Evolutionary conservation across 192 early-diverging fungal species (phyloP).

Genomic region (Paraglomus brasilianum): DNA sequence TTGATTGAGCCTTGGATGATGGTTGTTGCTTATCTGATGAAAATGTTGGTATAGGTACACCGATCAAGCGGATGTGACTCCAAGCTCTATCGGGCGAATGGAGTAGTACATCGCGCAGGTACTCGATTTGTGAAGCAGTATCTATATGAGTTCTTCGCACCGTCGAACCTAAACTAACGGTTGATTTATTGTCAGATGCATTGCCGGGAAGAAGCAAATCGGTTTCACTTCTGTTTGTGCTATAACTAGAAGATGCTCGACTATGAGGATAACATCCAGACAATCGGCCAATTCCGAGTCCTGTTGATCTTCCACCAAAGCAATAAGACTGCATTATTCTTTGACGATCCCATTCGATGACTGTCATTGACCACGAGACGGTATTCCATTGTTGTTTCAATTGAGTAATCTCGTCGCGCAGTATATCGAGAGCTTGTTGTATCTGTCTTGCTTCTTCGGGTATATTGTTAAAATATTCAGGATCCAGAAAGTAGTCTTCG

Average conservation of each 20-base stretch:
- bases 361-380: conserved; percentile 30
- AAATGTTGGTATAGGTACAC: neutral
- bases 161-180: no score
- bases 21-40: neutral
- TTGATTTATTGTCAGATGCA: no score
- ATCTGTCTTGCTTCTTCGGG: conserved; percentile 27
- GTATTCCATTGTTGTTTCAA: conserved; percentile 31
- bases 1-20: no score
- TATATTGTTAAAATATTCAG: conserved; percentile 18
- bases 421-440: conserved; percentile 19
- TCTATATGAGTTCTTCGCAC: neutral
- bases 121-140: conserved; percentile 26
- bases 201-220: no score
- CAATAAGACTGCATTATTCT: conserved; percentile 31
- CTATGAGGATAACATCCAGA: no score
- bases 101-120: neutral
- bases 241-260: neutral
- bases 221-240: neutral
- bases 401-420: conserved; percentile 25
- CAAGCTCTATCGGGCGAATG: conserved; percentile 7
- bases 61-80: neutral
- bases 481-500: conserved; percentile 30
- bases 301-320: conserved; percentile 8
- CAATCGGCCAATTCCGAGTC: conserved; percentile 5
- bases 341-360: conserved; percentile 33